Conservation (phyloP, 352 stramenopile species). For the Halophytophthora polymorphica region DNA sequence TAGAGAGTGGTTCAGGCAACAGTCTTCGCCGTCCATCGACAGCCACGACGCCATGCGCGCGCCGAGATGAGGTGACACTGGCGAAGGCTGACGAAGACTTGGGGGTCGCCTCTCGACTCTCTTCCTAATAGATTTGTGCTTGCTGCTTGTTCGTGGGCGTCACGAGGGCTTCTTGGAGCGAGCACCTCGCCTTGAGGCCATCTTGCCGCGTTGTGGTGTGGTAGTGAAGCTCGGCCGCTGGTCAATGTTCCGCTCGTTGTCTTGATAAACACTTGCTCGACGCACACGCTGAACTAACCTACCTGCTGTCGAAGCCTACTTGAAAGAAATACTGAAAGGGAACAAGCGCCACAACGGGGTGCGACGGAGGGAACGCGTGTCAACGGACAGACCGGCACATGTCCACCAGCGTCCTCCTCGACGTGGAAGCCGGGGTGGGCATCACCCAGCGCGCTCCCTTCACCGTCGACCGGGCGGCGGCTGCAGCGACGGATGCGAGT, state of each 20-base stretch:
- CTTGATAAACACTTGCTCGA: constrained; percentile 33
- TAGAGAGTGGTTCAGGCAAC: too few species aligned
- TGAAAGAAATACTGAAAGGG: constrained; percentile 12
- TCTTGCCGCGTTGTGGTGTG: constrained; percentile 18
- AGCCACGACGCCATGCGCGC: too few species aligned
- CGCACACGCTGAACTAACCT: constrained; percentile 33
- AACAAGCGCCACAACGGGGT: constrained; percentile 19
- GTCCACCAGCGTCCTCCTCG: neutral
- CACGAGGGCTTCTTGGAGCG: neutral
- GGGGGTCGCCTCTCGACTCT: constrained; percentile 4
- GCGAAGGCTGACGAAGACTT: neutral
- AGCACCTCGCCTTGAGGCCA: constrained; percentile 3
- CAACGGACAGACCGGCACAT: constrained; percentile 12
- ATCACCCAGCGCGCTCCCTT: constrained; percentile 20
- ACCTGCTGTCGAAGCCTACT: constrained; percentile 34
- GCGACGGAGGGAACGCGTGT: constrained; percentile 23
- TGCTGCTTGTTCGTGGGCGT: neutral
- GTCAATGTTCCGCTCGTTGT: constrained; percentile 20
- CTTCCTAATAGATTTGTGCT: constrained; percentile 26
- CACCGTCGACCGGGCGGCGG: constrained; percentile 65
- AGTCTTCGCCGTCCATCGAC: too few species aligned
- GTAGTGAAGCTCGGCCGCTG: too few species aligned
- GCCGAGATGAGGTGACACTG: too few species aligned
- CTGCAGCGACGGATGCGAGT: constrained; percentile 65
- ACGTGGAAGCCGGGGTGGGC: neutral